phyloP scores from a whole-genome alignment of 1,139 yeast species.

The Debaryomycetaceae sp. region DNA sequence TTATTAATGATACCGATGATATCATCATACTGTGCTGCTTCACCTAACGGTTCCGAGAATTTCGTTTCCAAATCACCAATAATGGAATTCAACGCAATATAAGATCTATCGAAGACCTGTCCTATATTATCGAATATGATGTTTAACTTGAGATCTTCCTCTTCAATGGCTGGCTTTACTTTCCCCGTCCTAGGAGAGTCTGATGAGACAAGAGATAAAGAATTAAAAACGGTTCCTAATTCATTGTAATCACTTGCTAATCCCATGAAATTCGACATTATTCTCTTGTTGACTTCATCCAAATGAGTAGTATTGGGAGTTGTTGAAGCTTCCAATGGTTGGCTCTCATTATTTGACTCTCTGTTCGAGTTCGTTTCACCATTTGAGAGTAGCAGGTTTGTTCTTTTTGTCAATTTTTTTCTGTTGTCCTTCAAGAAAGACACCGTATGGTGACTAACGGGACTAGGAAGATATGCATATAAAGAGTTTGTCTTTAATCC shows the following conservation, averaged over 20 bases:
- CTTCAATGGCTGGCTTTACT: conserved; percentile 11
- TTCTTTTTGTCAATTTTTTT: conserved; percentile 25
- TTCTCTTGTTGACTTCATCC: conserved; percentile 64
- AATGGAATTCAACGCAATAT: conserved; percentile 61
- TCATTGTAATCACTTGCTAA: conserved; percentile 67
- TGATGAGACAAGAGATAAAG: conserved; percentile 64
- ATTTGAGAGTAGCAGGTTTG: conserved; percentile 19
- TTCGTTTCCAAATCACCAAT: conserved; percentile 68
- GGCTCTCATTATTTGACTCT: background rate
- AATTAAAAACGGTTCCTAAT: conserved; percentile 67
- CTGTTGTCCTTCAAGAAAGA: conserved; percentile 35
- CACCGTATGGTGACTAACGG: conserved; percentile 36
- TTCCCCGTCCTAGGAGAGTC: conserved; percentile 26
- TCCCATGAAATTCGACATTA: conserved; percentile 61
- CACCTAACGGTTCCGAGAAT: conserved; percentile 81
- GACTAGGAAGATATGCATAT: conserved; percentile 64
- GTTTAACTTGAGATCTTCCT: conserved; percentile 36
- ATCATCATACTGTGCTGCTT: conserved; percentile 71
- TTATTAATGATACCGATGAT: conserved; percentile 66
- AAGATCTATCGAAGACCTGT: conserved; percentile 72
- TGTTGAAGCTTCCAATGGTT: conserved; percentile 2
- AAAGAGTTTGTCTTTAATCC: conserved; percentile 52
- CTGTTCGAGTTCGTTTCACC: conserved; percentile 1
- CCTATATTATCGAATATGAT: conserved; percentile 64
- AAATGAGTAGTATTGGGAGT: conserved; percentile 42